These are phyloP conservation scores for Ustilago trichophora DNA, from an alignment of 1,284 basidiomycete species.

Conservation along the genomic window DNA sequence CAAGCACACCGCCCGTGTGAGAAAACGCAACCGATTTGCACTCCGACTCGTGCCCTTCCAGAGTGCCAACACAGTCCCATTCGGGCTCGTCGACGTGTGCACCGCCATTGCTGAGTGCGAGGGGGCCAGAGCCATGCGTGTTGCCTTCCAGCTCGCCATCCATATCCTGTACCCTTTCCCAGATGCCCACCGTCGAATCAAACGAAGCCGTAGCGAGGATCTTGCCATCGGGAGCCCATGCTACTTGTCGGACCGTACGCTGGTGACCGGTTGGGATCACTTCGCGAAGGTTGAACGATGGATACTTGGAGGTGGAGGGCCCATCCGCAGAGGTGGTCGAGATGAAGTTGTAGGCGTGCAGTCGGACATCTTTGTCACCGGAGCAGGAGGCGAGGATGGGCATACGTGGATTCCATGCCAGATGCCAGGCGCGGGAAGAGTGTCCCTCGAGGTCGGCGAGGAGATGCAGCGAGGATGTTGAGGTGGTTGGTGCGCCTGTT, in stretches of 20 bases:
- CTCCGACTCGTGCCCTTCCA: conserved; percentile 97
- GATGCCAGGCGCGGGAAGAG: conserved; percentile 74
- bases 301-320: conserved; percentile 51
- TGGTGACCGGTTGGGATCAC: conserved; percentile 78
- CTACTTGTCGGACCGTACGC: conserved; percentile 86
- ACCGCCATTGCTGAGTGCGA: conserved; percentile 67
- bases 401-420: conserved; percentile 88
- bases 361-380: conserved; percentile 86
- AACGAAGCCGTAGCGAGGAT: conserved; percentile 95
- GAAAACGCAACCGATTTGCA: conserved; percentile 95
- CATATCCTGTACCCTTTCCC: conserved; percentile 73
- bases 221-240: conserved; percentile 88
- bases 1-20: conserved; percentile 79
- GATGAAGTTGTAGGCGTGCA: conserved; percentile 76
- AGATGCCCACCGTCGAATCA: conserved; percentile 89
- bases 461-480: conserved; percentile 29
- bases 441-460: conserved; percentile 43
- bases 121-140: conserved; percentile 9
- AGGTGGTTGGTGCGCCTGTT: conserved; percentile 3
- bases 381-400: conserved; percentile 90
- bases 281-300: conserved; percentile 55
- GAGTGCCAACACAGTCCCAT: conserved; percentile 83
- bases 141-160: conserved; percentile 18
- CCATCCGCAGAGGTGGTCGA: conserved; percentile 26
- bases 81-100: conserved; percentile 49